Evolutionary conservation across 1,284 basidiomycete species (phyloP).

Genomic region (Ceratobasidium sp.): DNA sequence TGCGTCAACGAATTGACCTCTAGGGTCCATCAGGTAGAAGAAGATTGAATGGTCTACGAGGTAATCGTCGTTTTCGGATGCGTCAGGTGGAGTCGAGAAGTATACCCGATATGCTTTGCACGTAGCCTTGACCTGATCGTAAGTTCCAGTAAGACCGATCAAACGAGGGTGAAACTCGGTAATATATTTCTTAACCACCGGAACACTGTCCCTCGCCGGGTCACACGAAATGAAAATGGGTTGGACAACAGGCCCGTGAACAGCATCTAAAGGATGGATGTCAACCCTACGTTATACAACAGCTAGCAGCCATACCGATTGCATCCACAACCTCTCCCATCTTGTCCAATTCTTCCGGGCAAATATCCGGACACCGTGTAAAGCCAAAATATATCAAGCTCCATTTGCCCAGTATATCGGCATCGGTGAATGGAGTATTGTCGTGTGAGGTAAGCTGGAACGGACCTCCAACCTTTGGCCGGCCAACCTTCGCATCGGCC

Average conservation of each 20-base stretch:
- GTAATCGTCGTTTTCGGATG: slow-evolving; percentile 71
- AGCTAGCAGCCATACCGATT: slow-evolving; percentile 62
- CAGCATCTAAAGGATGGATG: slow-evolving; percentile 62
- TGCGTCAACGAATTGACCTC: slow-evolving; percentile 96
- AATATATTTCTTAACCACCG: slow-evolving; percentile 61
- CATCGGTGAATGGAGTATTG: slow-evolving; percentile 78
- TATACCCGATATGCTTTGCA: slow-evolving; percentile 98
- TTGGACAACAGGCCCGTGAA: slow-evolving; percentile 66
- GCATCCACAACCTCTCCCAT: slow-evolving; percentile 82
- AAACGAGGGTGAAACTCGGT: slow-evolving; percentile 91
- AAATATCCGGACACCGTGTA: slow-evolving; percentile 98
- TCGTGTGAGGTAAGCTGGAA: slow-evolving; percentile 78
- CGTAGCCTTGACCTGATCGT: slow-evolving; percentile 82
- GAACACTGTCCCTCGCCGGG: slow-evolving; percentile 86
- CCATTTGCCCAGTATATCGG: slow-evolving; percentile 84
- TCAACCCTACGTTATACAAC: not conserved
- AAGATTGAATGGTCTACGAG: slow-evolving; percentile 97
- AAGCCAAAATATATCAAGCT: slow-evolving; percentile 96
- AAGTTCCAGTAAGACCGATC: slow-evolving; percentile 87
- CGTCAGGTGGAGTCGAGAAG: slow-evolving; percentile 93
- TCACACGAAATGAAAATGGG: slow-evolving; percentile 97
- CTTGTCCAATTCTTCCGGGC: slow-evolving; percentile 98
- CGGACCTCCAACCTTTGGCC: slow-evolving; percentile 86
- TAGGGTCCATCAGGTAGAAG: slow-evolving; percentile 98
- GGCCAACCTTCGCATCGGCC: slow-evolving; percentile 56